Evolutionary conservation across 306 rosid species (phyloP).

Genomic region (Casuarina equisetifolia): DNA sequence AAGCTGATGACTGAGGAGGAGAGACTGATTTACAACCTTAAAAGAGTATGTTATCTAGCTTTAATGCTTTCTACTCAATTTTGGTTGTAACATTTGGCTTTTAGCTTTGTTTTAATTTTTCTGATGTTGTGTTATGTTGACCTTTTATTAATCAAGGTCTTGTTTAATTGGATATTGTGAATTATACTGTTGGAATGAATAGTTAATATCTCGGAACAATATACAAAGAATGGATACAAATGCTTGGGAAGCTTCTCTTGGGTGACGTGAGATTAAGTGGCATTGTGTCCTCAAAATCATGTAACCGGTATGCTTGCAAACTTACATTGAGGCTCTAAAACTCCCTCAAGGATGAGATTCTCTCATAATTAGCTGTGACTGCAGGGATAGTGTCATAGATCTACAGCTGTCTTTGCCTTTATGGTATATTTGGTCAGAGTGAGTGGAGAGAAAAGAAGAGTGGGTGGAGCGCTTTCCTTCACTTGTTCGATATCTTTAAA

Average conservation of each 20-base stretch:
- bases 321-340: neutral
- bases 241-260: neutral
- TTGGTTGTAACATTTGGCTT: neutral
- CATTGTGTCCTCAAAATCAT: neutral
- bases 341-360: too few species aligned
- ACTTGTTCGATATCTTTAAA: neutral
- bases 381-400: neutral
- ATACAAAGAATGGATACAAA: neutral
- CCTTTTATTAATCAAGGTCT: neutral
- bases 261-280: neutral
- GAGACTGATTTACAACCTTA: slow-evolving; percentile 83
- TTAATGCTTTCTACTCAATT: slow-evolving; percentile 23
- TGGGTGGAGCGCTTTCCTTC: neutral
- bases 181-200: neutral
- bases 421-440: neutral
- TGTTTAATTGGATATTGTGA: neutral
- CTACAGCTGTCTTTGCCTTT: neutral
- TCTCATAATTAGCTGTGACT: too few species aligned
- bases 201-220: neutral
- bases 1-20: slow-evolving; percentile 96
- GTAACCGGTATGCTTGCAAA: neutral
- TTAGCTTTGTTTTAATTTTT: slow-evolving; percentile 4
- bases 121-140: neutral
- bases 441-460: neutral
- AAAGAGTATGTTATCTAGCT: slow-evolving; percentile 61